phyloP scores from a whole-genome alignment of 2,329 filamentous ascomycete species.

The Hirsutella minnesotensis region DNA sequence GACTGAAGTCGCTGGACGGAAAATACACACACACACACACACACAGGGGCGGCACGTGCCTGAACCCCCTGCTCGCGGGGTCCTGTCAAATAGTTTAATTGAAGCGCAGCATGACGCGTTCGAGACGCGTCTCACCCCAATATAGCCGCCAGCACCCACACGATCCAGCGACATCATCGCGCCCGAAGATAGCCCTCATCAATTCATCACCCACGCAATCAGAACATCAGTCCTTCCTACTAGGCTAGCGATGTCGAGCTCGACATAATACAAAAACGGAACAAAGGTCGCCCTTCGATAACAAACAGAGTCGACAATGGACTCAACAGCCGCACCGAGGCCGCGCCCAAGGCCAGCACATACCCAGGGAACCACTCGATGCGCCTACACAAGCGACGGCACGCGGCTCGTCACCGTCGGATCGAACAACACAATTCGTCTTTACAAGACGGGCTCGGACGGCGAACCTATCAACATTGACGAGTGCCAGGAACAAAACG shows the following conservation, averaged over 20 bases:
- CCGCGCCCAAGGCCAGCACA: constrained; percentile 59
- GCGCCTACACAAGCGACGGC: constrained; percentile 84
- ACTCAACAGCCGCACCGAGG: constrained; percentile 24
- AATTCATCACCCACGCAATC: no score
- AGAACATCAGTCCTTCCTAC: no score
- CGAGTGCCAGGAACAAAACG: constrained; percentile 78
- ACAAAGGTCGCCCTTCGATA: background rate
- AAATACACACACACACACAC: no score
- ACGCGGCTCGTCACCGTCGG: constrained; percentile 80
- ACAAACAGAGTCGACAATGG: constrained; percentile 9
- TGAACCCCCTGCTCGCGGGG: no score
- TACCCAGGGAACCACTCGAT: constrained; percentile 74
- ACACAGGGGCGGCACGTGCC: no score
- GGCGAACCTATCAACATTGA: constrained; percentile 89
- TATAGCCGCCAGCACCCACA: no score
- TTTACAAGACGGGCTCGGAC: constrained; percentile 85
- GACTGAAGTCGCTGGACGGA: no score
- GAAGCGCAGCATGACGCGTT: no score
- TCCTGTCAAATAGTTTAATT: background rate
- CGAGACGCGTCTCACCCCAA: background rate
- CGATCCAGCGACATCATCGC: no score
- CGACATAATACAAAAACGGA: no score
- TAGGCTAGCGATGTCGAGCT: no score
- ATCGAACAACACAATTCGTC: constrained; percentile 83
- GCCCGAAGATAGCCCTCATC: no score